Evolutionary conservation across 192 early-diverging fungal species (phyloP).

Genomic region (Umbelopsis vinacea): DNA sequence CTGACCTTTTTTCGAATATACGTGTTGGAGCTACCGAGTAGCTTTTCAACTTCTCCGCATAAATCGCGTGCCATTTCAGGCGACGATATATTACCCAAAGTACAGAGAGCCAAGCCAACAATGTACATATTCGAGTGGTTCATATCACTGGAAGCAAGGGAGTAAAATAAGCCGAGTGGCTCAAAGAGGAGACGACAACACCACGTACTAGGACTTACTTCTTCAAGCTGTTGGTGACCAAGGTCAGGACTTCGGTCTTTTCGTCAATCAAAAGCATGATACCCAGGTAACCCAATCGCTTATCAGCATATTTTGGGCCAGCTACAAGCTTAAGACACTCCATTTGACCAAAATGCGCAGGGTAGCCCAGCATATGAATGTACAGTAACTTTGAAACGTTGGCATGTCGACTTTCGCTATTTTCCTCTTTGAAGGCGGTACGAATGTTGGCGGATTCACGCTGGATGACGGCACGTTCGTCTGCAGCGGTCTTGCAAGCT

Average conservation of each 20-base stretch:
- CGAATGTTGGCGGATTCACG: slow-evolving; percentile 95
- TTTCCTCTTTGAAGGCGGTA: slow-evolving; percentile 96
- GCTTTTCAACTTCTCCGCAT: slow-evolving; percentile 90
- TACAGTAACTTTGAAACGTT: slow-evolving; percentile 98
- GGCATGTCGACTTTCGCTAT: slow-evolving; percentile 85
- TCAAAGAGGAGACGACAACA: too few relatives aligned
- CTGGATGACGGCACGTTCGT: slow-evolving; percentile 97
- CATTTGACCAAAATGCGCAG: slow-evolving; percentile 99
- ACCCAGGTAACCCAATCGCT: slow-evolving; percentile 97
- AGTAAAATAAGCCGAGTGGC: neutral
- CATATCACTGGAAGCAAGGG: slow-evolving; percentile 75
- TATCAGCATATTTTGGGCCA: slow-evolving; percentile 92
- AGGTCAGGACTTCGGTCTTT: slow-evolving; percentile 94
- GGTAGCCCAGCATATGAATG: slow-evolving; percentile 98
- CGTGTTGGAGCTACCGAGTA: slow-evolving; percentile 87
- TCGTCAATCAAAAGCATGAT: slow-evolving; percentile 98
- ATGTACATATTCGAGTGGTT: slow-evolving; percentile 95
- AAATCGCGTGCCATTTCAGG: slow-evolving; percentile 95
- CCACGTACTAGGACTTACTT: too few relatives aligned
- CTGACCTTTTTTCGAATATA: slow-evolving; percentile 95
- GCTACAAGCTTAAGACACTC: slow-evolving; percentile 98
- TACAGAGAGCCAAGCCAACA: slow-evolving; percentile 96
- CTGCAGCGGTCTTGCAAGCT: slow-evolving; percentile 97
- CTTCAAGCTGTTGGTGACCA: slow-evolving; percentile 98
- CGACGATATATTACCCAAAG: slow-evolving; percentile 96